These are phyloP conservation scores for Podaxis carcinomalis DNA, from an alignment of 768 basidiomycete genomes.

Conservation along the genomic window DNA sequence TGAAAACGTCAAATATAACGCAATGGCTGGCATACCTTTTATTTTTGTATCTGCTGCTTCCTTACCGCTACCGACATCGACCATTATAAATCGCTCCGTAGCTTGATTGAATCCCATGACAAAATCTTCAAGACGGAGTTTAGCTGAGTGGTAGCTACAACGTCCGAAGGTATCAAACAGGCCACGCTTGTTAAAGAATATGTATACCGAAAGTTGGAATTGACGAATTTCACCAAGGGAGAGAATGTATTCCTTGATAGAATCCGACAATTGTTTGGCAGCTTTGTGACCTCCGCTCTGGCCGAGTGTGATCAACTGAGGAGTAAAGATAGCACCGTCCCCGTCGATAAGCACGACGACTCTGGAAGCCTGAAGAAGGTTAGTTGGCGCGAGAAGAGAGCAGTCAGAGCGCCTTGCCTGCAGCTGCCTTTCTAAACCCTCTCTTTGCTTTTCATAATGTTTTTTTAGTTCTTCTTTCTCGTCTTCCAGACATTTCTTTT, in stretches of 20 bases:
- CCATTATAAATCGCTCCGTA: conserved; percentile 59
- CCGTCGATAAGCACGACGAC: conserved; percentile 58
- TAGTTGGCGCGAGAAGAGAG: background rate
- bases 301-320: conserved; percentile 49
- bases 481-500: conserved; percentile 18
- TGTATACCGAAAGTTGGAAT: conserved; percentile 57
- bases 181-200: conserved; percentile 65
- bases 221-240: conserved; percentile 30
- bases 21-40: conserved; percentile 45
- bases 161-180: conserved; percentile 47
- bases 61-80: conserved; percentile 68
- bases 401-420: conserved; percentile 25
- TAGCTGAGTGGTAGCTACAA: conserved; percentile 29
- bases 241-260: conserved; percentile 32
- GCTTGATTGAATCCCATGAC: conserved; percentile 69
- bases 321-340: conserved; percentile 57
- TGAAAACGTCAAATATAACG: background rate
- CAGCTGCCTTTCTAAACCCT: conserved; percentile 34
- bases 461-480: conserved; percentile 28
- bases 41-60: conserved; percentile 76
- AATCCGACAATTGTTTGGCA: conserved; percentile 43
- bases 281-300: conserved; percentile 55
- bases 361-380: conserved; percentile 33
- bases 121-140: conserved; percentile 56
- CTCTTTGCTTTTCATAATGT: conserved; percentile 33